These are phyloP conservation scores for Glaciozyma antarctica DNA, from an alignment of 768 basidiomycete genomes.

Conservation along the genomic window DNA sequence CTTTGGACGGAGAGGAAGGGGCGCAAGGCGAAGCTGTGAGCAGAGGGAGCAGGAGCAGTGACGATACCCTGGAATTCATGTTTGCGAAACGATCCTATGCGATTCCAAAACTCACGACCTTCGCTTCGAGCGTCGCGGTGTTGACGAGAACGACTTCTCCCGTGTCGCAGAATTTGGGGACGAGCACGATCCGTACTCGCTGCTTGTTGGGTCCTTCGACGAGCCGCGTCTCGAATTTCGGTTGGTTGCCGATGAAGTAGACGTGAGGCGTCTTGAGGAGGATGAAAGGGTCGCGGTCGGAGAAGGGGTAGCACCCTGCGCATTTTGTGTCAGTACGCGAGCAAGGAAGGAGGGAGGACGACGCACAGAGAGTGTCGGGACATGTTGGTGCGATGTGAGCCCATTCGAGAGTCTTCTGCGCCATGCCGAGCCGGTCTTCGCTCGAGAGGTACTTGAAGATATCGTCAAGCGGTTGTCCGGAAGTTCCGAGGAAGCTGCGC, in stretches of 20 bases:
- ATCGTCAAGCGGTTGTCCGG: conserved; percentile 89
- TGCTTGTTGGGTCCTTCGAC: conserved; percentile 45
- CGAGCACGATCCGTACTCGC: conserved; percentile 56
- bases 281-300: conserved; percentile 77
- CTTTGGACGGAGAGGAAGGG: conserved; percentile 13
- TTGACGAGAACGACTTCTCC: conserved; percentile 73
- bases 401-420: conserved; percentile 77
- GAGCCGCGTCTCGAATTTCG: conserved; percentile 64
- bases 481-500: conserved; percentile 67
- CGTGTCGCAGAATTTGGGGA: conserved; percentile 70
- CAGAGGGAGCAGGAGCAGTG: too few species aligned
- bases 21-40: background rate
- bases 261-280: conserved; percentile 75
- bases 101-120: conserved; percentile 30
- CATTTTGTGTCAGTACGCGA: background rate
- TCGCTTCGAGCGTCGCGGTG: conserved; percentile 62
- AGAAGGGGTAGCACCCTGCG: conserved; percentile 84
- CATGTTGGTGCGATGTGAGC: conserved; percentile 97
- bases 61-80: too few species aligned
- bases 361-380: conserved; percentile 77
- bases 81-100: background rate
- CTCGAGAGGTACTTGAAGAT: conserved; percentile 77
- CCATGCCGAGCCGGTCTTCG: conserved; percentile 61
- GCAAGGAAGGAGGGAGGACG: conserved; percentile 2
- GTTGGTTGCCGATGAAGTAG: conserved; percentile 87